Evolutionary conservation across 495 filamentous ascomycete genomes (phyloP).

Genomic region (Letharia lupina): DNA sequence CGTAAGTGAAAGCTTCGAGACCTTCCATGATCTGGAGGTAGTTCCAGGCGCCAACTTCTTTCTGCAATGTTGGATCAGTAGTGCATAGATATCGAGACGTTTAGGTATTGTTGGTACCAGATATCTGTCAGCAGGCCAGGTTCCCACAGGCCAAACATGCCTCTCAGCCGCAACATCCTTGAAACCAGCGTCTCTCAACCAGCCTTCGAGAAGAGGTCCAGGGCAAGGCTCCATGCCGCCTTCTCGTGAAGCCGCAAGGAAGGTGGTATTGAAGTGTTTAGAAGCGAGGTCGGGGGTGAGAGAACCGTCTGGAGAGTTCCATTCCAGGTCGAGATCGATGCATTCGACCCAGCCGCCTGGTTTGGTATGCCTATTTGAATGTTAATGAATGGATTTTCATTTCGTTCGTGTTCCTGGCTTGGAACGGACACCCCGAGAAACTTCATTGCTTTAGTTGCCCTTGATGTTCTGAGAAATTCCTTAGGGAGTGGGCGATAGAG

Average conservation of each 20-base stretch:
- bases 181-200: conserved; percentile 27
- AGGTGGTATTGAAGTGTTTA: conserved; percentile 9
- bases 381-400: not conserved
- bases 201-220: conserved; percentile 22
- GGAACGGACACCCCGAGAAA: not conserved
- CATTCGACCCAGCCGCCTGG: conserved; percentile 31
- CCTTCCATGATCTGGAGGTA: conserved; percentile 39
- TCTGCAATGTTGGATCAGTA: conserved; percentile 12
- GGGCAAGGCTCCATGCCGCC: conserved; percentile 16
- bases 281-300: conserved; percentile 15
- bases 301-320: conserved; percentile 22
- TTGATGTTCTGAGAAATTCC: not conserved
- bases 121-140: conserved; percentile 29
- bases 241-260: not conserved
- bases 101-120: conserved; percentile 13
- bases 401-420: not conserved
- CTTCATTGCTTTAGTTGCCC: not conserved
- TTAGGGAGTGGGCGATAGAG: not conserved
- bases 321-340: conserved; percentile 27
- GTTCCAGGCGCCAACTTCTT: conserved; percentile 27
- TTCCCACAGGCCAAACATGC: conserved; percentile 26
- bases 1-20: conserved; percentile 36
- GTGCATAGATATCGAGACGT: not conserved
- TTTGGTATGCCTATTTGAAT: conserved; percentile 7
- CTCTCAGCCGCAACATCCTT: conserved; percentile 19